Base-by-base conservation (phyloP, 345 rosid genomes). In the Laguncularia racemosa region DNA sequence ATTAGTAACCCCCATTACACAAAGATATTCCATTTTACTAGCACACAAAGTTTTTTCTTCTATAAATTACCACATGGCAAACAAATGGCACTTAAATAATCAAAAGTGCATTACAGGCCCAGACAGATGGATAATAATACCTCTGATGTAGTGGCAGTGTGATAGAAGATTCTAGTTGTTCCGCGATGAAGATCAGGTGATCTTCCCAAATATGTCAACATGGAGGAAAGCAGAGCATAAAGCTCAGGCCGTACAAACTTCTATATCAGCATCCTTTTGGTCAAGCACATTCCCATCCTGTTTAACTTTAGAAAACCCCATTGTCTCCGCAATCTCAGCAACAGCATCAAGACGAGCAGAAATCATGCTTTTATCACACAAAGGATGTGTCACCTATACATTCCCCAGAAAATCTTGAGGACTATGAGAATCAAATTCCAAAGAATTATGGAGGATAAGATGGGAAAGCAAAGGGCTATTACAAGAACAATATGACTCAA, bases 341-440 rank as follows among this genome's bases (percentile, higher is more conserved):
- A 92, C 98, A 76, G 95, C 97, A 78, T 84, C 93, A 67, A 89
- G 98, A 66, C 98, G 98, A 78, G 93, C 82, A 60, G 67, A 73
- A 67, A 92, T 92, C 88, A 83, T 71, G 75, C 78, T 80, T 80
- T 76, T 77, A 66, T 83, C 84, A 67, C 93, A 79, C 66, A 92
- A 79, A 62, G 98, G 98, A 71, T 89, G 97, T 76, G 79, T 76
- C 74, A 92, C 95, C 98, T 92, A 83, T 61, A 56, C 56, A 59
- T 65, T 10, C 47, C 47, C 68, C 67, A 65, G 57, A 46, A 60
- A 63, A 57, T 44, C 60, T 61, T 54, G 64, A 20, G 9, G 11
- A 10, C 9, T 33, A 33, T 33, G 10, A 33, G 55, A 54, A 59
- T 59, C 60, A 51, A 44, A 26, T 5, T 23, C 21, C 44, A 53